Evolutionary conservation across 345 rosid genomes (phyloP), one percentile per base, ranked within the genome.

Genomic region (Eucalyptus curtisii): DNA sequence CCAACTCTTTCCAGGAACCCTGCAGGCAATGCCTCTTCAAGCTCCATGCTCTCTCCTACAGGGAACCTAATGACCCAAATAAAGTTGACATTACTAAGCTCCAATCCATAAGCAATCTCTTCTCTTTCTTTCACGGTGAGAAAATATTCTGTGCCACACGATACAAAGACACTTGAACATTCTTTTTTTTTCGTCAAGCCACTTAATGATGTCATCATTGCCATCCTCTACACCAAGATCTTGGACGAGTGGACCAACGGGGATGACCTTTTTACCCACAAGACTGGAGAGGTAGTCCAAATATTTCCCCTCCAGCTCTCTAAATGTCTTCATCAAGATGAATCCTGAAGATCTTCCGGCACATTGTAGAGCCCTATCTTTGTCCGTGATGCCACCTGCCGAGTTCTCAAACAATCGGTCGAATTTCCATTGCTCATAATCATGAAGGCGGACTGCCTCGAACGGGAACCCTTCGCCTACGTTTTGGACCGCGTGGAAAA

Each of bases 101-200:
- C 93, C 25, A 92, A 49, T 9, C 92, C 94, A 27, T 85, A 71
- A 10, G 95, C 94, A 25, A 92, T 87, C 71, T 92, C 94, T 76
- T 90, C 91, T 30, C 71, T 88, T 44, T 92, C 93, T 15, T 89
- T 88, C 79, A 45, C 87, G 37, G 91, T 88, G 33, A 89, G 90
- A 88, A 89, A 93, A 24, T 87, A 91, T 87, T 93, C 94, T 12
- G 89, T 91, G 37, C 94, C 93, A 31, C 89, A 94, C 2, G 94
- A 93, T 47, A 89, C 92, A 49, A 92, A 91, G 68, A 92, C 88
- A 1, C 89, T 79, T 13, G 94, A 93, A 17, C 61, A 50, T 76
- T 11, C 17, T 16, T 49, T 57, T 68, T 68, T 90, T 93, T 68
- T 84, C 52, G 86, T 84, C 47, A n/a, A 93, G 91, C 94, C 93